These are phyloP conservation scores for Neurospora tetrasperma DNA, from an alignment of 495 filamentous ascomycete species.

Conservation along the genomic window DNA sequence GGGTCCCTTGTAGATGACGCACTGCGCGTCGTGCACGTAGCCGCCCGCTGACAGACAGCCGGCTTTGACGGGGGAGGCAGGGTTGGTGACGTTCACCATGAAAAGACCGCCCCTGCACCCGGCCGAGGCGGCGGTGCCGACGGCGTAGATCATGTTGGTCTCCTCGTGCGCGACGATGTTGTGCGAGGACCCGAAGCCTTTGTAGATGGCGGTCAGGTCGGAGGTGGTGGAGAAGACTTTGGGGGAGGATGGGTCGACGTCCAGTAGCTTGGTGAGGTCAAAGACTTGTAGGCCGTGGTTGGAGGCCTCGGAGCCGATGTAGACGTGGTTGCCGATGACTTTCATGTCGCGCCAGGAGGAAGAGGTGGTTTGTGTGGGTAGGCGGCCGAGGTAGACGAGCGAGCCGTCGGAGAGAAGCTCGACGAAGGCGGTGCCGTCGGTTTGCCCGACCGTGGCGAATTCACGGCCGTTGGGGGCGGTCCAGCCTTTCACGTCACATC, in stretches of 20 bases:
- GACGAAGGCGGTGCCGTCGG: slow-evolving; percentile 40
- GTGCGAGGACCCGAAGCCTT: slow-evolving; percentile 18
- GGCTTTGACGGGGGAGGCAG: slow-evolving; percentile 32
- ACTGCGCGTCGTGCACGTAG: slow-evolving; percentile 52
- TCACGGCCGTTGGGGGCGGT: slow-evolving; percentile 36
- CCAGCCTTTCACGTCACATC: slow-evolving; percentile 24
- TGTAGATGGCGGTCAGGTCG: slow-evolving; percentile 16
- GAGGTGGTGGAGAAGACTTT: slow-evolving; percentile 11
- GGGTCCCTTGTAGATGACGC: slow-evolving; percentile 47
- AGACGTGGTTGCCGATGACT: slow-evolving; percentile 30
- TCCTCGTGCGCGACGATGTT: slow-evolving; percentile 44
- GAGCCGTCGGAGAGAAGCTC: slow-evolving; percentile 32
- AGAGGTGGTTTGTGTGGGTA: slow-evolving; percentile 23
- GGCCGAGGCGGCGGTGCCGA: slow-evolving; percentile 31
- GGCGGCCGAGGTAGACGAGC: slow-evolving; percentile 39
- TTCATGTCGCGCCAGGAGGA: slow-evolving; percentile 39
- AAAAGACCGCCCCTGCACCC: slow-evolving; percentile 41
- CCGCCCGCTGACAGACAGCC: slow-evolving; percentile 44
- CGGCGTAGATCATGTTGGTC: slow-evolving; percentile 30
- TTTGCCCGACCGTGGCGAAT: slow-evolving; percentile 39
- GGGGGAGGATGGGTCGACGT: slow-evolving; percentile 10
- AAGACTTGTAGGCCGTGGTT: slow-evolving; percentile 40
- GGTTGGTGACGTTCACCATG: slow-evolving; percentile 41
- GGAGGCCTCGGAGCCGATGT: slow-evolving; percentile 36
- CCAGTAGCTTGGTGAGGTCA: slow-evolving; percentile 32